Evolutionary conservation across 1,284 basidiomycete species (phyloP).

Genomic region (Ganoderma leucocontextum): DNA sequence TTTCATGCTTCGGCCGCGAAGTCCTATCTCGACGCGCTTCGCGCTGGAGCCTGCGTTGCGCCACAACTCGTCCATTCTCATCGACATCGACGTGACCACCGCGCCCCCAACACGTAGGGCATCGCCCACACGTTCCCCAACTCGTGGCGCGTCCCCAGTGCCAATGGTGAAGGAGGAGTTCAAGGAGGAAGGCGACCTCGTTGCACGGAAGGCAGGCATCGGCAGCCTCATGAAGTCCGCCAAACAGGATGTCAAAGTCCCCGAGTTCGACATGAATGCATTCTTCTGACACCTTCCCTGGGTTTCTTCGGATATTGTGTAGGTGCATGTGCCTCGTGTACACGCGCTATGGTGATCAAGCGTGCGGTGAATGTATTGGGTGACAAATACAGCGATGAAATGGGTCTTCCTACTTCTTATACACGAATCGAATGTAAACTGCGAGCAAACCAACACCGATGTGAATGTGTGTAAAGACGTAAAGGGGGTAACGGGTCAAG

Average conservation of each 20-base stretch:
- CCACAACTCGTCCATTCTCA: slow-evolving; percentile 77
- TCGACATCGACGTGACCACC: slow-evolving; percentile 86
- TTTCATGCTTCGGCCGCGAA: slow-evolving; percentile 44
- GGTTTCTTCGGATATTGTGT: not conserved
- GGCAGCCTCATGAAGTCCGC: slow-evolving; percentile 88
- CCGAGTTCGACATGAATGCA: slow-evolving; percentile 87
- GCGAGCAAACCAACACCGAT: slow-evolving; percentile 25
- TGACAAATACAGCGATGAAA: slow-evolving; percentile 33
- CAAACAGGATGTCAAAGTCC: slow-evolving; percentile 85
- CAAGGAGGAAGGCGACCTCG: slow-evolving; percentile 62
- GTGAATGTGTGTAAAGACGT: slow-evolving; percentile 25
- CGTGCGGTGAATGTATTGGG: slow-evolving; percentile 27
- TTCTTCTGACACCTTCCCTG: slow-evolving; percentile 53
- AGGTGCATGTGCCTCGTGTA: not conserved
- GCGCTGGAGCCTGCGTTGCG: slow-evolving; percentile 61
- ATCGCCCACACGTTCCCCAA: slow-evolving; percentile 51
- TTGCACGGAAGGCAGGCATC: slow-evolving; percentile 75
- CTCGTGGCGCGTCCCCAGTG: slow-evolving; percentile 23
- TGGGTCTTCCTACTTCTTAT: slow-evolving; percentile 34
- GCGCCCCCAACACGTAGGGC: slow-evolving; percentile 64
- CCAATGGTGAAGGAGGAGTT: slow-evolving; percentile 41
- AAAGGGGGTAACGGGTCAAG: slow-evolving; percentile 24
- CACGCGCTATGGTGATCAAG: not conserved
- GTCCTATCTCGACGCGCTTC: slow-evolving; percentile 56
- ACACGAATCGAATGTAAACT: slow-evolving; percentile 29